Base-by-base conservation (phyloP, 768 basidiomycete species). In the Xanthoconium stramineum region DNA sequence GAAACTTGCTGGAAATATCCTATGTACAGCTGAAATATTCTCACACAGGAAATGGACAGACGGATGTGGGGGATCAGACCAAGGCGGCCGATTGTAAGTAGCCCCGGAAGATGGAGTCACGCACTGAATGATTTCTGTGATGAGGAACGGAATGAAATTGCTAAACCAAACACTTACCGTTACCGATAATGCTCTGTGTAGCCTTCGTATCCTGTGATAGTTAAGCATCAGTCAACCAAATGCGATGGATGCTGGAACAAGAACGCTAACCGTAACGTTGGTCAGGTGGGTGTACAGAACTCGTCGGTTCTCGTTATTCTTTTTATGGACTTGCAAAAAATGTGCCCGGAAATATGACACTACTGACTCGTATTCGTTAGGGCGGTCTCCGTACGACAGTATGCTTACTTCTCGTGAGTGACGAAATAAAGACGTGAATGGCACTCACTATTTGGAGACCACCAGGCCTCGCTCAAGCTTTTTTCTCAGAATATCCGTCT, bases 261-360 rank as follows among this genome's bases (percentile, higher is more conserved):
- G 44, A 50, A 32, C 62, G 70, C 78, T 52, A 69, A 90, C 89
- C 53, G 89, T 87, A 24, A 89, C 89, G 61, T 83, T 91, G 9
- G 89, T 92, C 65, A 91, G 77, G 68, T 91, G 91, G 4, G 84
- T 86, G 66, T 90, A 93, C 3, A 93, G 73, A n/a, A 88, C 87
- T 49, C 90, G 82, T 40, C 84, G 80, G 62, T 88, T 86, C 63
- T 90, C 85, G 61, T 91, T 90, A 56, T 89, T 92, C 60, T 81
- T 80, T 62, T 84, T 76, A 68, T 91, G 89, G 17, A 89, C 70
- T 69, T 93, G 89, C 57, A 89, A 74, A 74, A 94, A 94, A 63
- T 93, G 91, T 36, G 89, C 86, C 11, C 88, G 86, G 81, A 94
- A 93, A 72, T 93, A 93, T 65, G 88, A 84, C 42, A 90, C 83